Evolutionary conservation across 345 rosid species (phyloP).

Genomic region (Gynandropsis gynandra): DNA sequence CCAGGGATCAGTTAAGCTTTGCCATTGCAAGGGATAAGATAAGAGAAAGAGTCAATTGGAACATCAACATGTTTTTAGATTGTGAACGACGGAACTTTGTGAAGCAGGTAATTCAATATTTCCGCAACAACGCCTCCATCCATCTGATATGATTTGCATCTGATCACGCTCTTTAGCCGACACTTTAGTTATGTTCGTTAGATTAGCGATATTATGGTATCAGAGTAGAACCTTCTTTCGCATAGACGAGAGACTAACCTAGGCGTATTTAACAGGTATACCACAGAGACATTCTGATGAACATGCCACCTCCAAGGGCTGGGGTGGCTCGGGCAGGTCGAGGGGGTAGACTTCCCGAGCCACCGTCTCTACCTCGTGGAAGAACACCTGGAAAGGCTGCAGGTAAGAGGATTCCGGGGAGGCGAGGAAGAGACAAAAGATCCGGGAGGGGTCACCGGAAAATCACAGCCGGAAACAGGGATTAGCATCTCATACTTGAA

Average conservation of each 20-base stretch:
- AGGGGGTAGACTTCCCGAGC: constrained; percentile 17
- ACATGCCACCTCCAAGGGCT: constrained; percentile 47
- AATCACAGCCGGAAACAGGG: constrained; percentile 39
- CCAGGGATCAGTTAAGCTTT: constrained; percentile 89
- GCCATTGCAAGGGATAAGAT: constrained; percentile 81
- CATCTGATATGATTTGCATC: too few species aligned
- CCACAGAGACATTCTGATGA: constrained; percentile 73
- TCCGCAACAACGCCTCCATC: too few species aligned
- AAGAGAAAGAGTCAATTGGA: constrained; percentile 59
- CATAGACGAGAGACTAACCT: background rate
- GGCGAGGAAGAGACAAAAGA: constrained; percentile 44
- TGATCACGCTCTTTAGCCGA: too few species aligned
- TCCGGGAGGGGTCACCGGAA: constrained; percentile 56
- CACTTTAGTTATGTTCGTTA: too few species aligned
- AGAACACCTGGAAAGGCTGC: constrained; percentile 19
- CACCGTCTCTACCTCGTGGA: constrained; percentile 24
- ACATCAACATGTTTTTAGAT: constrained; percentile 72
- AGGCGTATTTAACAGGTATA: constrained; percentile 39
- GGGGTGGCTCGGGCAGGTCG: too few species aligned
- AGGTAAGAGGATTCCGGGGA: constrained; percentile 36
- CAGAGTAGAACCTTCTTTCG: background rate
- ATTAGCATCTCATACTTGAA: constrained; percentile 20
- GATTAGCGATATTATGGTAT: too few species aligned
- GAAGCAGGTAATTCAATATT: constrained; percentile 49
- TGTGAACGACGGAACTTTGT: constrained; percentile 93